Conservation (phyloP, 2,329 filamentous ascomycete genomes). For the Zasmidium angulare region DNA sequence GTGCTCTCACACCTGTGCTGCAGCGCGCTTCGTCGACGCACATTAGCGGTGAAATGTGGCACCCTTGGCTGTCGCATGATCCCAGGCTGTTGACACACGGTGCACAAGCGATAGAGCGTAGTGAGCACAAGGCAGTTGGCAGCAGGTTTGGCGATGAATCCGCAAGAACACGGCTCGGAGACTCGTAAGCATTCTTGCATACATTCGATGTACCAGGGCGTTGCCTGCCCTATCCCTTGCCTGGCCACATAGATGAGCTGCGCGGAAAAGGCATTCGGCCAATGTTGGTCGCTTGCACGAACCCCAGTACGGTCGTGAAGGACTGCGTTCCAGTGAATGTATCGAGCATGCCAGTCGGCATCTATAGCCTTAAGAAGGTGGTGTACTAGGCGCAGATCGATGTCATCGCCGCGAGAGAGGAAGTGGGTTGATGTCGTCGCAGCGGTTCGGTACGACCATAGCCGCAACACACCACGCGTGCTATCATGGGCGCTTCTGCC, state of each 20-base stretch:
- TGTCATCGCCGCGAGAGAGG: no score
- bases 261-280: not conserved
- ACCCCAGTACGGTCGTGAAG: not conserved
- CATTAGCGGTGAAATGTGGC: not conserved
- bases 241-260: not conserved
- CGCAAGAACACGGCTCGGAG: not conserved
- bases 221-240: not conserved
- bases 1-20: not conserved
- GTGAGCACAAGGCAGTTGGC: not conserved
- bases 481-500: no score
- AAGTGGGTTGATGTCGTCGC: no score
- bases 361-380: no score
- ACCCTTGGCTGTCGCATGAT: not conserved
- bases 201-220: no score
- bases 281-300: not conserved
- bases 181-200: not conserved
- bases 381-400: no score
- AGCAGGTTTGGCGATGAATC: not conserved
- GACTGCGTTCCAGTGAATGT: not conserved
- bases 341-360: not conserved
- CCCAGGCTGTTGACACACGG: not conserved
- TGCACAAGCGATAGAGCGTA: not conserved
- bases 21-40: not conserved
- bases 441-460: no score
- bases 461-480: no score